Evolutionary conservation across 2,329 filamentous ascomycete species (phyloP), one percentile per base, ranked within the genome.

Genomic region (Coniochaeta prunicola): DNA sequence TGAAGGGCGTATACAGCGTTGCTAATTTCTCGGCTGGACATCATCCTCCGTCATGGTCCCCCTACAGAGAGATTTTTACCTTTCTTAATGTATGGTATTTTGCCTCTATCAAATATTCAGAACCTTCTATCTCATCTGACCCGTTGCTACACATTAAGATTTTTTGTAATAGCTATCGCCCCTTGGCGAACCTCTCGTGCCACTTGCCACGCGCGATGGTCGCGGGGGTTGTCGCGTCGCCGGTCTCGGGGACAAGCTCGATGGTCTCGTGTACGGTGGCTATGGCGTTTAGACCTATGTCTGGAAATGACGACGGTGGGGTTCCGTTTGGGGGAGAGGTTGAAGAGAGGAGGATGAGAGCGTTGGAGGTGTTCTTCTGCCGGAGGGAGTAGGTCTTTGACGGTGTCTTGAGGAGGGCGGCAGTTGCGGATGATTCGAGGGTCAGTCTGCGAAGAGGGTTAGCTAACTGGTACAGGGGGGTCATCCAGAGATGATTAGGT

Each of bases 361-460:
- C 80, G 67, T 88, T 88, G 53, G 85, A 88, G 0, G 85, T 87
- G 68, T 87, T 87, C 68, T 87, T 87, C 66, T 87, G 85, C 31
- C 81, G 82, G 53, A 88, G 76, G 6, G 77, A 77, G 71, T 85
- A 88, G 17, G 78, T 80, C 64, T 78, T 80, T 57, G 74, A 70
- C 3, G 76, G 77, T 1, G 78, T 77, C 64, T 74, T 79, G 58
- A 87, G 76, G 45, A 85, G 68, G 28, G 83, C 83, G 13, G 76
- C 75, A n/a, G 76, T 71, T 24, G 78, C 73, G 21, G 80, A 80
- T 13, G 78, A 76, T 62, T 79, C 76, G 53, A 83, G 71, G 17
- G 71, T 78, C 57, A 82, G 71, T 3, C 80, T 83, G 60, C 4
- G 50, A 4, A 19, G 10, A 38, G 38, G 48, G 62, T 67, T 59